These are phyloP conservation scores for Scutellaria minor DNA, from an alignment of 257 asterid species.

Conservation along the genomic window DNA sequence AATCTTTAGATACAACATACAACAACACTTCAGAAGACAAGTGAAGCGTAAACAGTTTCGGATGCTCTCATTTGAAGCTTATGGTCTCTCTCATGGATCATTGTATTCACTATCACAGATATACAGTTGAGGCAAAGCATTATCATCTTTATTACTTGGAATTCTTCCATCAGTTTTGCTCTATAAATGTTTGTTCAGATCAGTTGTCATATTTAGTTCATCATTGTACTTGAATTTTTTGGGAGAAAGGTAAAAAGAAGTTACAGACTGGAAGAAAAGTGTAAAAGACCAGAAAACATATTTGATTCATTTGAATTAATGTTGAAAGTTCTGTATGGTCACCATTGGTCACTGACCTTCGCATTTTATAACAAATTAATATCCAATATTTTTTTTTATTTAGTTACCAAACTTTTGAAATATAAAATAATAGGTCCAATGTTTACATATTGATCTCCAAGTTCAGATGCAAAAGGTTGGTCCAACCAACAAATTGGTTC, in stretches of 20 bases:
- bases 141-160: conserved; percentile 7
- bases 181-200: conserved; percentile 31
- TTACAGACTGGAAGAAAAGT: conserved; percentile 30
- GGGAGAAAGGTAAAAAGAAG: neutral
- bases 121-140: neutral
- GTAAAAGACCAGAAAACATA: conserved; percentile 21
- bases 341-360: too few relatives aligned
- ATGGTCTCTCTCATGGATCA: neutral
- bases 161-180: conserved; percentile 35
- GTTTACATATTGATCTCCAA: too few relatives aligned
- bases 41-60: neutral
- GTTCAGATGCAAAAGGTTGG: too few relatives aligned
- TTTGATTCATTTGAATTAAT: conserved; percentile 31
- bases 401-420: too few relatives aligned
- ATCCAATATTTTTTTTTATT: too few relatives aligned
- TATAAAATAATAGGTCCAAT: too few relatives aligned
- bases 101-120: neutral
- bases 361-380: too few relatives aligned
- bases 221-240: conserved; percentile 22
- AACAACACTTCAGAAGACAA: neutral
- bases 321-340: neutral
- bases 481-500: too few relatives aligned
- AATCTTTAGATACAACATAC: conserved; percentile 54
- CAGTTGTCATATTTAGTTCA: conserved; percentile 23
- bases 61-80: conserved; percentile 18